Evolutionary conservation across 140 eudicot species (phyloP).

Genomic region (Stevia rebaudiana): DNA sequence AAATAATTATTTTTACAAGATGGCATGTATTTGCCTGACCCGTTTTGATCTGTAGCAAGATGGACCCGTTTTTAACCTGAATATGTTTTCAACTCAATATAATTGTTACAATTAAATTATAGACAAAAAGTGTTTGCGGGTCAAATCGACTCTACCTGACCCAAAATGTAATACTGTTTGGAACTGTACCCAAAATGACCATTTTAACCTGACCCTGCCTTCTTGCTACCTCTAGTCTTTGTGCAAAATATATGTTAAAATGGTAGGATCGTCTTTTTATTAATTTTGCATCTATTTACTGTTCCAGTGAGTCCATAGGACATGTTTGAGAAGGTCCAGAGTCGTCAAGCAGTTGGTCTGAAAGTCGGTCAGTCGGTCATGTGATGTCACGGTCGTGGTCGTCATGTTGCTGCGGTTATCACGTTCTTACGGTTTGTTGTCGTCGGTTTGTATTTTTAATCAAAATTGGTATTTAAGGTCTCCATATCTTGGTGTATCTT

Average conservation of each 20-base stretch:
- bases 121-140: neutral
- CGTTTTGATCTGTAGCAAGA: neutral
- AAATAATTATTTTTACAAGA: neutral
- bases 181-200: neutral
- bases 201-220: neutral
- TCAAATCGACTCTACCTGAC: neutral
- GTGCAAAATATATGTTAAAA: neutral
- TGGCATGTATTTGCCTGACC: neutral
- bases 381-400: too few relatives aligned
- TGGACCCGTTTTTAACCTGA: neutral
- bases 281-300: conserved; percentile 66
- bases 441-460: conserved; percentile 41
- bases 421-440: conserved; percentile 51
- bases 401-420: conserved; percentile 69
- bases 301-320: conserved; percentile 89
- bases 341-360: conserved; percentile 95
- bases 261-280: conserved; percentile 26
- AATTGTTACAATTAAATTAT: neutral
- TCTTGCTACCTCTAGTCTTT: conserved; percentile 13
- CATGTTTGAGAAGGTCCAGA: conserved; percentile 82
- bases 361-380: conserved; percentile 93
- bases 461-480: conserved; percentile 23
- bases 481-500: conserved; percentile 1
- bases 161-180: too few relatives aligned
- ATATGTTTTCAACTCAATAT: neutral